A percentile compares a stretch with the other conserved stretches of the same genome.
Conservation (phyloP, 1,284 basidiomycete species). For the Wallemia ichthyophaga region DNA sequence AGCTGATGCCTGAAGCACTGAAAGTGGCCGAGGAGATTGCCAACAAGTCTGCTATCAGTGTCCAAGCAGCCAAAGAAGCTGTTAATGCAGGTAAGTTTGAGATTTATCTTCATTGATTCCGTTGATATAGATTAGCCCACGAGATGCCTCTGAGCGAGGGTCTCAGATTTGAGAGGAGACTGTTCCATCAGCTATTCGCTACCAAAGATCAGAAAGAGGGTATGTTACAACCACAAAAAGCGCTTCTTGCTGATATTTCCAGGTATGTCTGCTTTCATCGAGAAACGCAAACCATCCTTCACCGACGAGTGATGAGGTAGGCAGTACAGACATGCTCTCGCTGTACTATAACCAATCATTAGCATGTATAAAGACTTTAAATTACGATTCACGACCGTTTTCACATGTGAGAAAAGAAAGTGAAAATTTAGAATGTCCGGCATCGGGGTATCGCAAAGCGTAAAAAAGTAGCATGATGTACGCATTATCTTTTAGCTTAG, state of each 20-base stretch:
- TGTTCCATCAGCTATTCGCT: slow-evolving; percentile 47
- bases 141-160: slow-evolving; percentile 44
- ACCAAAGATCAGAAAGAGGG: slow-evolving; percentile 95
- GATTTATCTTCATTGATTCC: background rate
- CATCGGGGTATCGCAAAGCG: no score
- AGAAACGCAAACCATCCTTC: slow-evolving; percentile 76
- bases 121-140: slow-evolving; percentile 27
- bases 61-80: slow-evolving; percentile 78
- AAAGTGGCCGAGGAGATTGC: slow-evolving; percentile 52
- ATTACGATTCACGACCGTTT: no score
- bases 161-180: slow-evolving; percentile 12
- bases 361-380: no score
- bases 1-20: slow-evolving; percentile 67
- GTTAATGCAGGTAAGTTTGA: slow-evolving; percentile 55
- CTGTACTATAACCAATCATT: no score
- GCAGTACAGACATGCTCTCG: background rate
- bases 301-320: slow-evolving; percentile 19
- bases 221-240: slow-evolving; percentile 15
- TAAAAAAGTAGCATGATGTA: no score
- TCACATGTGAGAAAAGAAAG: no score
- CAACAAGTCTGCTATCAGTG: slow-evolving; percentile 51
- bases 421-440: no score
- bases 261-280: slow-evolving; percentile 92
- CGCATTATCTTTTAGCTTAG: no score
- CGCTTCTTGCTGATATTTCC: background rate